Base-by-base conservation (phyloP, 163 green algal species). In the Scenedesmus sp. region DNA sequence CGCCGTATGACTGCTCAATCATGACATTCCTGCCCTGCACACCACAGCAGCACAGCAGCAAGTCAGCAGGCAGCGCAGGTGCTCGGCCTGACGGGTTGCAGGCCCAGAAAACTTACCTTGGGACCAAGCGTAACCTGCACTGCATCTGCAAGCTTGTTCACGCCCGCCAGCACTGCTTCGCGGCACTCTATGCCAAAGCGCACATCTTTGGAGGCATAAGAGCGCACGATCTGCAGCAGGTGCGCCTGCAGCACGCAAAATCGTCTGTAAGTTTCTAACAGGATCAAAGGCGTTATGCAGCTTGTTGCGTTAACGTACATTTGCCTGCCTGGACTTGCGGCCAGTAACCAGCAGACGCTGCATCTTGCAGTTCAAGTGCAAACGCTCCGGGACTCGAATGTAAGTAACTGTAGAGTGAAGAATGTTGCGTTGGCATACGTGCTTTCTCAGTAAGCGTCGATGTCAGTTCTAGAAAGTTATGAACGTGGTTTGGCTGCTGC, bases 91-190 rank as follows among this genome's bases (percentile, higher is more conserved):
- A 81, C 35, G 35, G 35, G 30, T 72, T 86, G 80, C 80, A 22
- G 70, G 80, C 44, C 22, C 49, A 42, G 26, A 22, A 43, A 82
- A 76, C 92, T 9, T 49, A 99, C 97, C 96, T 99, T 99, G 83
- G 98, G 98, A 0, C 98, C 98, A 35, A 99, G 95, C 7, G 98
- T 99, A 70, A 99, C 98, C 94, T 99, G 97, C 40, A 99, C 98
- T 26, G 98, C 98, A 92, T 99, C 98, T 4, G 98, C 98, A 22
- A 99, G 96, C 92, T 98, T 98, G 89, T 99, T 98, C 12, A 99
- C 97, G 61, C 98, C 98, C 3, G 91, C 92, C 26, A 99, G 96
- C 35, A 99, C 96, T 35, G 94, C 93, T 13, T 98, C 96, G 6
- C 98, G 94, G 87, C 95, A 97, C 44, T 99, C 97, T 26, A 98